A percentile compares a stretch with the other conserved stretches of the same genome.
These are phyloP conservation scores for Camellia lanceoleosa DNA, from an alignment of 148 eudicot genomes.

Conservation along the genomic window DNA sequence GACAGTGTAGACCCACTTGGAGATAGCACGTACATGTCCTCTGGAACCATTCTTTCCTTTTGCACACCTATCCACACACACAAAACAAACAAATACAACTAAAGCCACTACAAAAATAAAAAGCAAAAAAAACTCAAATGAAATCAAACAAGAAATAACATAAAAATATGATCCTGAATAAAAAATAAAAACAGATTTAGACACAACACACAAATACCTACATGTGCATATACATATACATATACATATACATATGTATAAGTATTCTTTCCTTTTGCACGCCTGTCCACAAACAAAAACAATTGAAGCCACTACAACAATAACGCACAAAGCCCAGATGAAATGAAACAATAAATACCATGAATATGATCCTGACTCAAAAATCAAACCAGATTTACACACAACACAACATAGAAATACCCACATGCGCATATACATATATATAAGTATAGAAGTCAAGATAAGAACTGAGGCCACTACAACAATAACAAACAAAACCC, in stretches of 20 bases:
- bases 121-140: slow-evolving; percentile 1
- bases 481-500: background rate
- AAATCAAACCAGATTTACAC: background rate
- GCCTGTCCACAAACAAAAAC: slow-evolving; percentile 30
- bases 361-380: background rate
- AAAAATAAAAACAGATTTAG: background rate
- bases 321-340: background rate
- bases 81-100: slow-evolving; percentile 16
- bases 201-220: too few species aligned
- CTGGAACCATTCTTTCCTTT: slow-evolving; percentile 92
- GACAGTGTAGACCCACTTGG: slow-evolving; percentile 52
- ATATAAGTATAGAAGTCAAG: background rate
- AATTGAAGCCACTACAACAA: background rate
- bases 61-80: slow-evolving; percentile 68
- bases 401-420: too few species aligned
- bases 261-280: slow-evolving; percentile 92
- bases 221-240: background rate
- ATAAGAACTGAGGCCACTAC: background rate
- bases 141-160: background rate
- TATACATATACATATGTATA: background rate
- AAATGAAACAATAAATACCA: background rate
- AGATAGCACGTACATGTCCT: slow-evolving; percentile 90
- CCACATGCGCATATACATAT: background rate
- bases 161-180: background rate
- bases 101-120: background rate